Base-by-base conservation (phyloP, 1,284 basidiomycete species). In the Porodaedalea pini region DNA sequence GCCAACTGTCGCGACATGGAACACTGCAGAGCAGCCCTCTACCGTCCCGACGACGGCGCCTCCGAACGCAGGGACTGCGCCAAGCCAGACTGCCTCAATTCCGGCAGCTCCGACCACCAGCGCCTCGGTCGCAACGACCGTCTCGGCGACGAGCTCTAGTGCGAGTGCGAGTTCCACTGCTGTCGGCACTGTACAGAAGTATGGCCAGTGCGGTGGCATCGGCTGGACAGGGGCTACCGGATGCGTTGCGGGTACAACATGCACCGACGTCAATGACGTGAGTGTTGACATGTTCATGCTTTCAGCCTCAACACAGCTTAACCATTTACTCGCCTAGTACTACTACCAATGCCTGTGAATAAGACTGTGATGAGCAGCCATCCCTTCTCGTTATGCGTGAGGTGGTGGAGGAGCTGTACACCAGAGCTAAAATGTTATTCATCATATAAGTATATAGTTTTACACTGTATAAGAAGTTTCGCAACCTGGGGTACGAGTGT, bases 1-100 rank as follows among this genome's bases (percentile, higher is more conserved):
- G 41, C 73, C 72, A 10, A 70, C 69, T 0, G 70, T 70, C 17
- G 70, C 73, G 3, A 74, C 73, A 17, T 74, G 72, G 73, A 71
- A 72, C 60, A 74, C 72, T 17, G 69, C 70, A 2, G 54, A 66
- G 4, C 72, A 74, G 51, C 72, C 73, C 17, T 61, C 66, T 11
- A 72, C 73, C 8, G 72, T 72, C 5, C 72, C 71, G 11, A 50
- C 58, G n/a, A n/a, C n/a, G n/a, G n/a, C n/a, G n/a, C n/a, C n/a
- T n/a, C n/a, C n/a, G n/a, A n/a, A n/a, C n/a, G n/a, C n/a, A n/a
- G n/a, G n/a, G n/a, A n/a, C n/a, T n/a, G n/a, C n/a, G n/a, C n/a
- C n/a, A n/a, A n/a, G n/a, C n/a, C n/a, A n/a, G n/a, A n/a, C n/a
- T n/a, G n/a, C n/a, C n/a, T n/a, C n/a, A n/a, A n/a, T n/a, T n/a